These are phyloP conservation scores for Eimeria zaria DNA, from an alignment of 169 alveolate species.

Conservation along the genomic window DNA sequence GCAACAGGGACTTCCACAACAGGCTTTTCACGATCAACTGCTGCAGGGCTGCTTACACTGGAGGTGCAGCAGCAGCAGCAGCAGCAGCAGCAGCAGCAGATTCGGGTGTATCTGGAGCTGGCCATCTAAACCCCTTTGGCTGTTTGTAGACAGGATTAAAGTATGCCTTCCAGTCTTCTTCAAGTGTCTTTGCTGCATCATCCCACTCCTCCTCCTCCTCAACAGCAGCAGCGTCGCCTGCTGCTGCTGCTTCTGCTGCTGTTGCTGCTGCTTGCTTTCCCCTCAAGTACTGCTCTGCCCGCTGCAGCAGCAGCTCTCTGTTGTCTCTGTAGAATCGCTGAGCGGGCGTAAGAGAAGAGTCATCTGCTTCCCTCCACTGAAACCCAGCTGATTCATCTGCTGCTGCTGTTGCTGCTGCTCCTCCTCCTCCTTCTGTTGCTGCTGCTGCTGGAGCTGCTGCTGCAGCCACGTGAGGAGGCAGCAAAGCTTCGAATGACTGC, in stretches of 20 bases:
- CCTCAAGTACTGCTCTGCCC: slow-evolving; percentile 79
- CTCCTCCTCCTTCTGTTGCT: background rate
- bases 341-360: slow-evolving; percentile 82
- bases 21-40: background rate
- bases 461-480: slow-evolving; percentile 50
- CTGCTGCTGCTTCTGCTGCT: slow-evolving; percentile 24
- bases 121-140: slow-evolving; percentile 56
- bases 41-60: background rate
- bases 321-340: slow-evolving; percentile 85
- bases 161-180: slow-evolving; percentile 47
- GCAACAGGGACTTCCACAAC: background rate
- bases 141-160: slow-evolving; percentile 33
- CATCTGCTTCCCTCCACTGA: slow-evolving; percentile 38
- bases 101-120: background rate
- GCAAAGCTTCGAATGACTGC: slow-evolving; percentile 52
- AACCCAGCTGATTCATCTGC: background rate
- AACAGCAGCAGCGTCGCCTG: slow-evolving; percentile 6
- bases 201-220: slow-evolving; percentile 48
- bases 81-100: slow-evolving; percentile 23
- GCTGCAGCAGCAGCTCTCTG: slow-evolving; percentile 80
- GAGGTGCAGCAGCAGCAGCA: slow-evolving; percentile 27
- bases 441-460: slow-evolving; percentile 18
- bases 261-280: slow-evolving; percentile 81
- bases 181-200: slow-evolving; percentile 29
- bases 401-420: background rate